Evolutionary conservation across 805 yeast genomes (phyloP).

Genomic region (Monosporozyma solicola): DNA sequence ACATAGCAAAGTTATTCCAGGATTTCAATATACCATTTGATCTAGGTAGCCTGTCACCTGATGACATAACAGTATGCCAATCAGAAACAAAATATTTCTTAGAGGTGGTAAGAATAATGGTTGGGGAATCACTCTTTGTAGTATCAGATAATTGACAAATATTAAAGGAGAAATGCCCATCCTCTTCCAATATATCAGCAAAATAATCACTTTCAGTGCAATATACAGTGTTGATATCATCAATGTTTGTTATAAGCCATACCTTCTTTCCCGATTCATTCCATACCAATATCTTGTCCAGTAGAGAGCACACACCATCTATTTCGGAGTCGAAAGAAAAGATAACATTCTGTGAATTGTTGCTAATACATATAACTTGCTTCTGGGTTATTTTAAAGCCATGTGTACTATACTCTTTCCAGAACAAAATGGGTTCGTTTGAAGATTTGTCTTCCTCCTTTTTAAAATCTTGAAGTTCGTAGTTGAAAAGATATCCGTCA

Average conservation of each 20-base stretch:
- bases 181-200: not conserved
- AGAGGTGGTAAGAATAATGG: not conserved
- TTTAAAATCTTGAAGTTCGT: not conserved
- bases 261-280: not conserved
- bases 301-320: not conserved
- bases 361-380: not conserved
- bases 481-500: not conserved
- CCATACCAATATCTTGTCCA: slow-evolving; percentile 2
- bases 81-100: not conserved
- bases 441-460: not conserved
- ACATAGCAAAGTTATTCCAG: not conserved
- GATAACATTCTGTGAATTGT: not conserved
- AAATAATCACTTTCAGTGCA: not conserved
- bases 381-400: not conserved
- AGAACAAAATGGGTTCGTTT: not conserved
- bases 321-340: not conserved
- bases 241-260: not conserved
- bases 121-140: not conserved
- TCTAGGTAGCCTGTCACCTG: not conserved
- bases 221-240: not conserved
- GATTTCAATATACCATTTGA: not conserved
- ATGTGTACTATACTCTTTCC: not conserved
- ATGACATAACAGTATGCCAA: not conserved
- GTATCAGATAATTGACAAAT: not conserved
- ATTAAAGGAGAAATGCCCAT: not conserved